phyloP scores from a whole-genome alignment of 2,329 filamentous ascomycete genomes.

The Neophaeococcomyces mojaviensis region DNA sequence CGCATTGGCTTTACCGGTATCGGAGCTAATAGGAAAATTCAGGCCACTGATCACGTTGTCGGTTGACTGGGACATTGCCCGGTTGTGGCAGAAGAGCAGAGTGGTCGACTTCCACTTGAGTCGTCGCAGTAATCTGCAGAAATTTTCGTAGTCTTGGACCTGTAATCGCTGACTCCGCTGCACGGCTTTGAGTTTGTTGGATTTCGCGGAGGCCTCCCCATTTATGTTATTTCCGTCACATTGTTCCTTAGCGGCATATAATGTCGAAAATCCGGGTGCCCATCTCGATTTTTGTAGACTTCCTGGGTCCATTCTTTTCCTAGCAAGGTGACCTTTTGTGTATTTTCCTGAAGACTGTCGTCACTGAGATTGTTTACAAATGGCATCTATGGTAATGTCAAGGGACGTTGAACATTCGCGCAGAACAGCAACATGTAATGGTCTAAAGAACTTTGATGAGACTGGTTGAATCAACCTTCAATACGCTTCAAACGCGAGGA shows the following conservation, averaged over 20 bases:
- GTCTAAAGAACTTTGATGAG: too few species aligned
- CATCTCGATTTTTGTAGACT: conserved; percentile 4
- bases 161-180: neutral
- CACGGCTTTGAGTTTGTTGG: neutral
- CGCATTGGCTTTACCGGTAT: conserved; percentile 13
- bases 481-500: too few species aligned
- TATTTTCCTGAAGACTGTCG: too few species aligned
- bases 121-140: neutral
- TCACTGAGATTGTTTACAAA: too few species aligned
- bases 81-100: conserved; percentile 6
- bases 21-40: conserved; percentile 8
- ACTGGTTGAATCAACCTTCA: too few species aligned
- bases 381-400: too few species aligned
- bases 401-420: too few species aligned
- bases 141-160: conserved; percentile 2
- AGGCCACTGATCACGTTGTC: conserved; percentile 5
- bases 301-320: neutral
- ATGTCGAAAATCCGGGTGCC: neutral
- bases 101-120: conserved; percentile 10
- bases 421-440: too few species aligned
- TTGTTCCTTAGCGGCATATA: neutral
- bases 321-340: too few species aligned
- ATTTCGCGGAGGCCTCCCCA: too few species aligned
- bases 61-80: conserved; percentile 5
- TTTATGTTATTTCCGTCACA: neutral